Evolutionary conservation across 257 asterid species (phyloP), one percentile per base, ranked within the genome.

Genomic region (Penstemon barbatus): DNA sequence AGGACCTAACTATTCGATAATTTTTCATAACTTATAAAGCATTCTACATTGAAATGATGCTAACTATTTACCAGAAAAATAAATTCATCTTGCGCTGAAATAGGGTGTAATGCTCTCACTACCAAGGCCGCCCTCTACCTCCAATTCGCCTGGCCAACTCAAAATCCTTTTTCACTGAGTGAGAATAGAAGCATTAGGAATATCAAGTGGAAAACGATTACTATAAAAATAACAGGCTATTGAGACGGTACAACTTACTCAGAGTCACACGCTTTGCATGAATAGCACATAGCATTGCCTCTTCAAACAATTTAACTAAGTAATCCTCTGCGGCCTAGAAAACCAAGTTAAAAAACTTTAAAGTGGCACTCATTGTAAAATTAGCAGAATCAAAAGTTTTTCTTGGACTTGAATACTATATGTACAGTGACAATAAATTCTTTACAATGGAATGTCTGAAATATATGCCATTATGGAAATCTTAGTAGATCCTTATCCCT

Each of bases 231-330:
- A 60, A 38, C 33, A 25, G 33, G 33, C 2, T 25, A 25, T 25
- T 25, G 33, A 25, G 33, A 25, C 33, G 33, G 74, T 13, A 65
- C 61, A 78, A 83, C 98, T 86, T 84, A 92, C 98, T 91, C 52
- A 93, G 72, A 9, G 99, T 93, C 7, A 93, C 96, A 10, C 97
- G 97, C 89, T 83, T 93, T 43, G 97, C 99, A 78, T 93, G 99
- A 65, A 93, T 73, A 7, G 99, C 88, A 73, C 99, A 93, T 5
- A 91, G 84, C 85, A 85, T 80, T 66, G 96, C 85, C 81, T 91
- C 97, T 73, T 82, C 92, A 81, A 93, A 91, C 85, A 93, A 62
- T 70, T 69, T 75, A 61, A 93, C 91, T 37, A 84, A 42, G 73
- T 78, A 90, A 51, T 85, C 90, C 83, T 91, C 98, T 37, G 96